Evolutionary conservation across 2,329 filamentous ascomycete genomes (phyloP), one percentile per base, ranked within the genome.

Genomic region (Colletotrichum aenigma): DNA sequence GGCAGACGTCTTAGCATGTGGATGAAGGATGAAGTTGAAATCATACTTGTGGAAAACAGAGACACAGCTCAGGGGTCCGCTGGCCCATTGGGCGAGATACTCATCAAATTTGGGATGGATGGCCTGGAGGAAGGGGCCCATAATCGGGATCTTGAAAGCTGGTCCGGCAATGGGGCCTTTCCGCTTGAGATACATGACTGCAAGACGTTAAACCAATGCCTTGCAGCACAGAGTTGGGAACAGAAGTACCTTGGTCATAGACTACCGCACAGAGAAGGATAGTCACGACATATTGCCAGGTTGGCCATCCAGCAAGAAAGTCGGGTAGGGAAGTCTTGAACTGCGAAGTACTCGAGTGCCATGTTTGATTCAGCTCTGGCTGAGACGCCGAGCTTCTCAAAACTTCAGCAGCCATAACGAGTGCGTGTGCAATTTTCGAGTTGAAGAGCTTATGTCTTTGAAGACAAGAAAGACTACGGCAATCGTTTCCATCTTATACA

Each of bases 1-100:
- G 4, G 30, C 43, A 15, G 0, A 15, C 13, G 6, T 15, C 2
- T 32, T 30, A 52, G 26, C 16, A 1, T 3, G 1, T 56, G 4
- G 18, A 7, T 7, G 10, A 12, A n/a, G 43, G 6, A 16, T 36
- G 32, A 43, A 48, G 21, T 38, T 15, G 6, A 7, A 7, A 18
- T 70, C 79, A 48, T 89, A 95, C 93, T 96, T 96, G 89, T 96
- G 94, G 83, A 96, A 96, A 77, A 96, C 92, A 2, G 94, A 96
- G 21, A 96, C 94, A 80, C 94, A 96, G 83, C 94, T 96, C 74
- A 96, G 87, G 24, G 93, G 90, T n/a, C 93, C 94, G 74, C 93
- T 95, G 16, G 91, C 89, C 94, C 94, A 96, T 87, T 96, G 95
- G 15, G 88, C 90, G 80, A 94, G 89, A 84, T 96, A 96, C 62